phyloP scores from a whole-genome alignment of 2,329 filamentous ascomycete genomes.

The Paraphaeosphaeria minitans region DNA sequence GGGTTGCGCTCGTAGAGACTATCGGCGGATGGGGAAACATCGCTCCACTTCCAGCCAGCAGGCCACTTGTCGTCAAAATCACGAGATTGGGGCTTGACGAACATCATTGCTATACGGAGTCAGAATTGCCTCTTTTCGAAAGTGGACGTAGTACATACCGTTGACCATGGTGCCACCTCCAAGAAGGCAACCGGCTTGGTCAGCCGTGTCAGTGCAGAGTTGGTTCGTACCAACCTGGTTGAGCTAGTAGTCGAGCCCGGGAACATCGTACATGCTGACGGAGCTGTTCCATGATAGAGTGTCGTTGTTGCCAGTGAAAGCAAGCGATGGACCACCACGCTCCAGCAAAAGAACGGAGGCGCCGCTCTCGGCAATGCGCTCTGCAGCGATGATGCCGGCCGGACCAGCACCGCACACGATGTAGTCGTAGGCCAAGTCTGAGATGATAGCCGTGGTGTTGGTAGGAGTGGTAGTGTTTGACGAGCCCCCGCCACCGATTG shows the following conservation, averaged over 20 bases:
- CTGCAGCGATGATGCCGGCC: slow-evolving; percentile 62
- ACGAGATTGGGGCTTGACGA: slow-evolving; percentile 38
- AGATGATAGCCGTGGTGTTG: slow-evolving; percentile 41
- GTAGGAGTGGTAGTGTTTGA: slow-evolving; percentile 19
- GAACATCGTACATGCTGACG: slow-evolving; percentile 46
- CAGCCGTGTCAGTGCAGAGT: slow-evolving; percentile 68
- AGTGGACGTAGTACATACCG: slow-evolving; percentile 64
- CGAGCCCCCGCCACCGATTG: slow-evolving; percentile 32
- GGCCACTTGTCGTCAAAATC: slow-evolving; percentile 79
- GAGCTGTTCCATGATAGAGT: slow-evolving; percentile 42
- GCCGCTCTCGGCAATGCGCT: slow-evolving; percentile 66
- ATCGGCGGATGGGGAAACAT: slow-evolving; percentile 64
- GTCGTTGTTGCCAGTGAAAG: slow-evolving; percentile 34
- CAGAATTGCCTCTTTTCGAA: slow-evolving; percentile 36
- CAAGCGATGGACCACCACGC: slow-evolving; percentile 46
- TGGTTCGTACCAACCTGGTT: slow-evolving; percentile 34
- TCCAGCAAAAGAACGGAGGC: slow-evolving; percentile 65
- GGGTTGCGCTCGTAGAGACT: slow-evolving; percentile 73
- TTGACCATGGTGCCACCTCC: slow-evolving; percentile 71
- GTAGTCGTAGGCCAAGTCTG: slow-evolving; percentile 61
- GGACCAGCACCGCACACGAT: slow-evolving; percentile 66
- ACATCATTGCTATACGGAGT: slow-evolving; percentile 35
- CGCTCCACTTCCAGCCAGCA: slow-evolving; percentile 68
- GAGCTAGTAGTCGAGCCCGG: slow-evolving; percentile 44
- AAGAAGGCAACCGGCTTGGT: slow-evolving; percentile 72